Percentiles rank a stretch among this genome's conserved stretches.
Conservation (phyloP, 1,284 basidiomycete species). For the Ganoderma resinaceum region DNA sequence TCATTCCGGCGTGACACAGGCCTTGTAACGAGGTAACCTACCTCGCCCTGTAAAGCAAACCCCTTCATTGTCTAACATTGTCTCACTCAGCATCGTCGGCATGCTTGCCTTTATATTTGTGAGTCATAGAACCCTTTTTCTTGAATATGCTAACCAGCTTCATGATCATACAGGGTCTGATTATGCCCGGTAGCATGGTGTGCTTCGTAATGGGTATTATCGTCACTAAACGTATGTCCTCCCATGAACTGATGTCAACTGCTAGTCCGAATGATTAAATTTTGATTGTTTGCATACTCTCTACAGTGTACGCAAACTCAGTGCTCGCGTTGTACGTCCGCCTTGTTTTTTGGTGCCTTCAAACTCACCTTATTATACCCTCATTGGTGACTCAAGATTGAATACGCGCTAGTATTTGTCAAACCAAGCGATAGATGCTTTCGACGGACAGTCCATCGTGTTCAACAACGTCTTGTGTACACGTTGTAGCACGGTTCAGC, state of each 20-base stretch:
- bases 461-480: neutral
- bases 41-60: neutral
- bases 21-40: neutral
- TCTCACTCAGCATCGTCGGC: neutral
- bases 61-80: neutral
- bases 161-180: neutral
- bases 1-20: neutral
- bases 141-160: neutral
- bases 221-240: neutral
- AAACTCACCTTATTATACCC: no score
- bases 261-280: no score
- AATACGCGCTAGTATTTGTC: neutral
- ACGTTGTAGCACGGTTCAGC: neutral
- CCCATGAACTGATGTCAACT: no score
- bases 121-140: neutral
- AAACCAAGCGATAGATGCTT: neutral
- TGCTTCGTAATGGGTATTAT: neutral
- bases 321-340: neutral
- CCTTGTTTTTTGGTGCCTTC: neutral
- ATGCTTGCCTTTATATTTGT: neutral
- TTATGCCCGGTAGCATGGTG: neutral
- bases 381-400: neutral
- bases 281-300: no score
- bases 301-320: conserved; percentile 1
- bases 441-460: neutral